A percentile compares a stretch with the other conserved stretches of the same genome.
Evolutionary conservation across 73 alveolate species (phyloP).

Genomic region (Halteria grandinella): DNA sequence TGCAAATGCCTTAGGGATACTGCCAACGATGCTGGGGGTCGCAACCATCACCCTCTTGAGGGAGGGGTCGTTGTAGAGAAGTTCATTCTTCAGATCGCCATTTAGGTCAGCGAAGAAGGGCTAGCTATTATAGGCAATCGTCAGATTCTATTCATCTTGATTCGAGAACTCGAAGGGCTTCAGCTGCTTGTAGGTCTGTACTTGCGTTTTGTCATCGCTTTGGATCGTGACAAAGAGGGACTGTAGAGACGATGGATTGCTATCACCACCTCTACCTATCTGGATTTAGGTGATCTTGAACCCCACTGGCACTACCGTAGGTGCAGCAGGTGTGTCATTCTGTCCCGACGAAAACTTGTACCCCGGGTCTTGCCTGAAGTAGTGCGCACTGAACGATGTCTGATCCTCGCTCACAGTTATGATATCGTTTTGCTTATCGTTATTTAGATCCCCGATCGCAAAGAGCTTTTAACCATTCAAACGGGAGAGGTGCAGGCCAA

Average conservation of each 20-base stretch:
- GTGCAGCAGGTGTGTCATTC: background rate
- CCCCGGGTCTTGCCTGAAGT: slow-evolving; percentile 15
- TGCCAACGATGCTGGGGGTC: background rate
- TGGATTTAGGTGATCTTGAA: background rate
- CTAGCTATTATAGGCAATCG: background rate
- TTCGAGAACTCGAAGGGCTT: background rate
- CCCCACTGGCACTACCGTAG: background rate
- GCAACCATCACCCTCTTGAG: background rate
- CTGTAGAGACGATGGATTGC: slow-evolving; percentile 20
- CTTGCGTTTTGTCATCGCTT: background rate
- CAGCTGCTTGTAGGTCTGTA: too few species aligned
- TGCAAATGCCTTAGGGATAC: background rate
- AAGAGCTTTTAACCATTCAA: slow-evolving; percentile 28
- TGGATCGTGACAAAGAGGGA: background rate
- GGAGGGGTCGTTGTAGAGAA: background rate
- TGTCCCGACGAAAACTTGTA: background rate
- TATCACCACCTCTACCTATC: background rate
- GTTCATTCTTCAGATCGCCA: slow-evolving; percentile 60
- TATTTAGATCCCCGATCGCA: slow-evolving; percentile 55
- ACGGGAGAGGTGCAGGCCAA: slow-evolving; percentile 14
- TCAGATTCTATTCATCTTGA: background rate
- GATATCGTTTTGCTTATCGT: slow-evolving; percentile 59
- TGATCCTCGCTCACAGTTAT: slow-evolving; percentile 56
- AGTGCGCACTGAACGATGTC: slow-evolving; percentile 38
- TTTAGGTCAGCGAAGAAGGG: slow-evolving; percentile 63